These are phyloP conservation scores for Castanospermum australe DNA, from an alignment of 306 rosid genomes.

Conservation along the genomic window DNA sequence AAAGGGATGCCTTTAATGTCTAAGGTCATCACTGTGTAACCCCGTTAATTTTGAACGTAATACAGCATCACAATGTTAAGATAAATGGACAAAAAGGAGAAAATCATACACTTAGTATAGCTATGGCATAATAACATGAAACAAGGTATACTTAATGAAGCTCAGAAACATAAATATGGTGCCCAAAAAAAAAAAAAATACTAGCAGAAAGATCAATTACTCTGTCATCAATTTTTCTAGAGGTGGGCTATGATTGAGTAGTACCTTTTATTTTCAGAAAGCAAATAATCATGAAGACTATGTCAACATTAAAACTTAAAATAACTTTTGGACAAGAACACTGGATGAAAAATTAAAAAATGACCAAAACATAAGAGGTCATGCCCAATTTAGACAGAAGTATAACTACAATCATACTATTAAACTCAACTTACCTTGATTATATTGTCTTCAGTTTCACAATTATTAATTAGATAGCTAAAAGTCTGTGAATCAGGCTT, in stretches of 20 bases:
- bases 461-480: constrained; percentile 60
- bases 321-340: constrained; percentile 12
- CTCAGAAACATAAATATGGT: background rate
- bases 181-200: background rate
- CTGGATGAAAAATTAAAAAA: background rate
- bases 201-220: background rate
- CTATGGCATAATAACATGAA: background rate
- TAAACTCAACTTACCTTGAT: constrained; percentile 48
- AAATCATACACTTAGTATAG: background rate
- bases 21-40: background rate
- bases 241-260: background rate
- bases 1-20: background rate
- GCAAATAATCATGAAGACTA: constrained; percentile 3
- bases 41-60: background rate
- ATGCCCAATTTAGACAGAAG: background rate
- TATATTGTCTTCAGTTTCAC: constrained; percentile 65
- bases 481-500: constrained; percentile 76
- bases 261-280: background rate
- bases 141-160: background rate
- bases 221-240: background rate
- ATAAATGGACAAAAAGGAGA: background rate
- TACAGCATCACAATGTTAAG: background rate
- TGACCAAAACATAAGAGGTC: background rate
- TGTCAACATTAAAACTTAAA: background rate
- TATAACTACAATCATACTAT: constrained; percentile 17